phyloP scores from a whole-genome alignment of 768 basidiomycete genomes.

The Panus rudis region DNA sequence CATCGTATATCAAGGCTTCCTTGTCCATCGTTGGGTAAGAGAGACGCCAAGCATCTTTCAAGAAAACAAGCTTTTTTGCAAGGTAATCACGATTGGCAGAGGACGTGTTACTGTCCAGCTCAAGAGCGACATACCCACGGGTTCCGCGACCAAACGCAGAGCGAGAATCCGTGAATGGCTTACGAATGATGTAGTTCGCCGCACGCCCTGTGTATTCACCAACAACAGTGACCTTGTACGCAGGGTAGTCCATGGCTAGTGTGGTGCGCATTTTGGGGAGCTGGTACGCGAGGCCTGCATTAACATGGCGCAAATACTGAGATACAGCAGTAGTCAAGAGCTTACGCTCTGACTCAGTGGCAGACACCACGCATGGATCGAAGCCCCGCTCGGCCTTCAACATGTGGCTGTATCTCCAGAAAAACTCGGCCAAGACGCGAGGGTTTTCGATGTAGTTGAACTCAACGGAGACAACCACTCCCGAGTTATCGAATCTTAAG shows the following conservation, averaged over 20 bases:
- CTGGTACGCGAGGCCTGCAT: too few species aligned
- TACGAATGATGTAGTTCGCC: too few species aligned
- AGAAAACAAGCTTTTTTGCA: slow-evolving; percentile 10
- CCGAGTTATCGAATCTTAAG: slow-evolving; percentile 29
- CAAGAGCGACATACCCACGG: slow-evolving; percentile 6
- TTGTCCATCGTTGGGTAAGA: background rate
- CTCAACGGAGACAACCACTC: slow-evolving; percentile 21
- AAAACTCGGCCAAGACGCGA: slow-evolving; percentile 20
- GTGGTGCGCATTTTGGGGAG: too few species aligned
- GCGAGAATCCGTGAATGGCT: too few species aligned
- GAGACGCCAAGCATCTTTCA: slow-evolving; percentile 10
- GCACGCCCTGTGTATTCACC: too few species aligned
- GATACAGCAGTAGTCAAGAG: too few species aligned
- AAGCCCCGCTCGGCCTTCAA: slow-evolving; percentile 17
- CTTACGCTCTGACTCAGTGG: too few species aligned
- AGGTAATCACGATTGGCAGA: too few species aligned
- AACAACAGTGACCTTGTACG: too few species aligned
- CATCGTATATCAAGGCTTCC: background rate
- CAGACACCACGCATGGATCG: slow-evolving; percentile 10
- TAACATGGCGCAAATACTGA: too few species aligned
- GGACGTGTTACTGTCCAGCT: background rate
- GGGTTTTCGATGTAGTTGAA: slow-evolving; percentile 20
- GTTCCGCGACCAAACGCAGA: slow-evolving; percentile 5
- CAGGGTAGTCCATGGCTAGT: too few species aligned
- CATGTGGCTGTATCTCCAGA: slow-evolving; percentile 22